Evolutionary conservation across 2,329 filamentous ascomycete genomes (phyloP), one percentile per base, ranked within the genome.

Genomic region (Sporothrix variecibatus): DNA sequence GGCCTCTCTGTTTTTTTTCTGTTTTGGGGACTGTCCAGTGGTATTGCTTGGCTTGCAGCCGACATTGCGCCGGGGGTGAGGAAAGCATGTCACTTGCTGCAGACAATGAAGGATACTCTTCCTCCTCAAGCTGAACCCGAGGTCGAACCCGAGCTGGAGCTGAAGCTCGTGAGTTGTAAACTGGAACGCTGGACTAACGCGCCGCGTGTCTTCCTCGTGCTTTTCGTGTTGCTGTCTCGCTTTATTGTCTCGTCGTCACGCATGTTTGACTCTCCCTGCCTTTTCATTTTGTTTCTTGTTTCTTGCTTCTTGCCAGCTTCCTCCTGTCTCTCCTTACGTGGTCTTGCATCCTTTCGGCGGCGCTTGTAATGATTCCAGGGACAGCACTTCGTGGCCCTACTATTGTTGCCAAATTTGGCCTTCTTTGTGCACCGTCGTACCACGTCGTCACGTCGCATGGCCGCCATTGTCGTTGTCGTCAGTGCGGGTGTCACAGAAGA

Each of bases 11-110:
- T 7, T 43, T 11, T 12, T 38, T 4, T 38, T 38, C 38, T n/a
- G n/a, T n/a, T n/a, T 43, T 43, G 26, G 56, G 26, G 56, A 12
- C 28, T 34, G 56, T 20, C 7, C 3, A 60, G 34, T 60, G 51
- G 15, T 26, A 40, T 40, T 64, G 38, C 60, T 64, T 64, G 60
- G 60, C 60, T 15, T 15, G 60, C 60, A 7, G 60, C 60, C 60
- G 60, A 64, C 60, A 64, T 64, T 64, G 58, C 58, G 58, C 31
- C 58, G 58, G 31, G 53, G 9, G 15, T n/a, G n/a, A n/a, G n/a
- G n/a, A n/a, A 8, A 40, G 7, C 12, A 64, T 64, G 58, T 40
- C 31, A 23, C 31, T 60, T 26, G 31, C 20, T 34, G 58, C 31
- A 28, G 56, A 58, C 12, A 20, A 4, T 23, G 49, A 51, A 4